phyloP scores from a whole-genome alignment of 768 basidiomycete species.

The Mycena sanguinolenta region DNA sequence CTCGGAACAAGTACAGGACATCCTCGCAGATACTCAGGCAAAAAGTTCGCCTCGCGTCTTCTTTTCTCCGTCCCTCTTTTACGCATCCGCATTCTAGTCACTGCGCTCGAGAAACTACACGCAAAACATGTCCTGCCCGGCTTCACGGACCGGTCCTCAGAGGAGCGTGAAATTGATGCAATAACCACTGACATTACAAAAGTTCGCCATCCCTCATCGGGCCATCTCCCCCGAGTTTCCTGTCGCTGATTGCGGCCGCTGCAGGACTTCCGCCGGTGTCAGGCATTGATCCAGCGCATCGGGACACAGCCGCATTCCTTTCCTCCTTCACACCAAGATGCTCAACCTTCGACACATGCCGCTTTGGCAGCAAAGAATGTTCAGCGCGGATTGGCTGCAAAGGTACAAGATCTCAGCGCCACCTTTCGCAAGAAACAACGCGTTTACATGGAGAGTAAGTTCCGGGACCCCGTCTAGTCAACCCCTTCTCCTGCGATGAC shows the following conservation, averaged over 20 bases:
- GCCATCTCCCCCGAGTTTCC: constrained; percentile 49
- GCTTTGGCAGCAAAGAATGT: constrained; percentile 89
- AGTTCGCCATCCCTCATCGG: constrained; percentile 66
- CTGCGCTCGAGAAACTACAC: constrained; percentile 93
- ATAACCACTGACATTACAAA: constrained; percentile 90
- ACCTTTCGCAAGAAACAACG: constrained; percentile 97
- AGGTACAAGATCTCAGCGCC: constrained; percentile 93
- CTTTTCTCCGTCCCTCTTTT: constrained; percentile 35
- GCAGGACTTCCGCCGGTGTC: constrained; percentile 77
- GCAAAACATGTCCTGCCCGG: constrained; percentile 97
- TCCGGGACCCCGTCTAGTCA: constrained; percentile 12
- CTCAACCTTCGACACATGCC: constrained; percentile 60
- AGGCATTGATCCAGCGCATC: constrained; percentile 83
- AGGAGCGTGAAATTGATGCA: constrained; percentile 93
- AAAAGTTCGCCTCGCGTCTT: constrained; percentile 74
- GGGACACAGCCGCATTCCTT: constrained; percentile 71
- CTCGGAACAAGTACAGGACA: constrained; percentile 89
- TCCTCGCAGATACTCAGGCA: constrained; percentile 73
- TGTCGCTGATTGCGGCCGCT: constrained; percentile 20
- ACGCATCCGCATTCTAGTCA: constrained; percentile 64
- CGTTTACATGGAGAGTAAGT: constrained; percentile 97
- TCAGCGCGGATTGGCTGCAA: constrained; percentile 95
- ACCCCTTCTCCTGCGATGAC: constrained; percentile 27
- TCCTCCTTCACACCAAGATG: constrained; percentile 64
- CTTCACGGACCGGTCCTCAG: constrained; percentile 93